phyloP scores from a whole-genome alignment of 78 protist species.

The Carpediemonas membranifera region DNA sequence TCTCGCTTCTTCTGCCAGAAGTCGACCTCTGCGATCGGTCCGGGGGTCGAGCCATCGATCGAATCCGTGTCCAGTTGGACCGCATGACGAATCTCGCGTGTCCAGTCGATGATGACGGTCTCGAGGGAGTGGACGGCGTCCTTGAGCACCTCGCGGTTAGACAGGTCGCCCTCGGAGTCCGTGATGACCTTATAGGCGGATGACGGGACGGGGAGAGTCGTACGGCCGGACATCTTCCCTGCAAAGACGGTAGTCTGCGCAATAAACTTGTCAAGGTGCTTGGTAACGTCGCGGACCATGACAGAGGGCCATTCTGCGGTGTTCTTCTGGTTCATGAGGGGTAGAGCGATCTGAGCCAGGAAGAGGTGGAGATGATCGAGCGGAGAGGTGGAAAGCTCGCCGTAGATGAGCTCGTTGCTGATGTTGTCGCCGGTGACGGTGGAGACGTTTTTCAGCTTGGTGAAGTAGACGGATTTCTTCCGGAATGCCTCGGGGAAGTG shows the following conservation, averaged over 20 bases:
- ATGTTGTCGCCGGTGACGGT: neutral
- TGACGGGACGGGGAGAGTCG: neutral
- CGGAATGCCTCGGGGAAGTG: neutral
- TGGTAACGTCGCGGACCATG: constrained; percentile 12
- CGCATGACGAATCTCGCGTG: neutral
- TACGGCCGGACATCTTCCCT: constrained; percentile 14
- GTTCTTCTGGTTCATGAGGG: constrained; percentile 11
- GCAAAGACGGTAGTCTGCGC: constrained; percentile 5
- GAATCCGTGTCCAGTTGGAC: neutral
- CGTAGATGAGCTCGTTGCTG: neutral
- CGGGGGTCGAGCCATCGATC: neutral
- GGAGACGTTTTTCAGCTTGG: neutral
- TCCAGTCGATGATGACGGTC: neutral
- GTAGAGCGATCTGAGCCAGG: constrained; percentile 12
- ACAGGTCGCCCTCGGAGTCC: neutral
- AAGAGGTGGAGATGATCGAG: constrained; percentile 6
- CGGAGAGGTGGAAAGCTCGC: constrained; percentile 15
- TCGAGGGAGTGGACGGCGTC: constrained; percentile 46
- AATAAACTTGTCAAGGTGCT: neutral
- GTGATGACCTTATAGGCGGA: neutral
- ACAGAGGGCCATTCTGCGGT: constrained; percentile 15
- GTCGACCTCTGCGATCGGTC: constrained; percentile 50
- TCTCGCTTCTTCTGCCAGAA: constrained; percentile 53
- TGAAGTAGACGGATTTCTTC: constrained; percentile 6
- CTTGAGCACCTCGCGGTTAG: constrained; percentile 7